Base-by-base conservation (phyloP, 345 rosid genomes). In the Adansonia digitata region DNA sequence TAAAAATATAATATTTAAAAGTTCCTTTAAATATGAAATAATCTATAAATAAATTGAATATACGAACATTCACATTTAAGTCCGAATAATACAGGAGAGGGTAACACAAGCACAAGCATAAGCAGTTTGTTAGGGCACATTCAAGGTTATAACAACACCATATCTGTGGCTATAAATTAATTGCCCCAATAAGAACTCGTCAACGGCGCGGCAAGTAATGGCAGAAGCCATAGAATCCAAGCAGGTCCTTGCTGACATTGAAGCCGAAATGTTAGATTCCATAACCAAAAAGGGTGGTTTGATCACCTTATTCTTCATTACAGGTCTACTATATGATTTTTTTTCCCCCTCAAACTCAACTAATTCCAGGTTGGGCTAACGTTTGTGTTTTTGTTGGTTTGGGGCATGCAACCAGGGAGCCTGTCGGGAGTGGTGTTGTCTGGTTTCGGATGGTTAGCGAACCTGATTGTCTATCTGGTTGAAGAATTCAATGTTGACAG, bases 401-500 rank as follows among this genome's bases (percentile, higher is more conserved):
- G n/a, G n/a, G 34, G 42, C 31, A 14, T 7, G n/a, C 20, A 48
- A 70, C 5, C 74, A 78, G 77, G 49, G 52, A 69, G 63, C n/a
- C 29, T 73, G 24, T 26, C 43, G 12, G 74, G 81, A n/a, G 53
- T 68, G 52, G 27, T 61, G 31, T 46, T 78, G 14, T 59, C 74
- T 56, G 42, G 64, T 57, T 59, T 56, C 2, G 80, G 76, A 39
- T 72, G 75, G 80, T 2, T 72, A 7, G 57, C 66, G 11, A 77
- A 77, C 72, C 51, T 77, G 48, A 45, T 77, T 61, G 82, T 83
- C 42, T 83, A 61, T 73, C 71, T 83, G 70, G 81, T 83, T 11
- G n/a, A 81, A 48, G 67, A 77, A 18, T 72, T 72, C 80, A 65
- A 77, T 8, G 55, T 72, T 24, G 59, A 72, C 26, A 77, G 66